These are phyloP conservation scores for Gossypium anomalum DNA, from an alignment of 345 rosid species.

Conservation along the genomic window DNA sequence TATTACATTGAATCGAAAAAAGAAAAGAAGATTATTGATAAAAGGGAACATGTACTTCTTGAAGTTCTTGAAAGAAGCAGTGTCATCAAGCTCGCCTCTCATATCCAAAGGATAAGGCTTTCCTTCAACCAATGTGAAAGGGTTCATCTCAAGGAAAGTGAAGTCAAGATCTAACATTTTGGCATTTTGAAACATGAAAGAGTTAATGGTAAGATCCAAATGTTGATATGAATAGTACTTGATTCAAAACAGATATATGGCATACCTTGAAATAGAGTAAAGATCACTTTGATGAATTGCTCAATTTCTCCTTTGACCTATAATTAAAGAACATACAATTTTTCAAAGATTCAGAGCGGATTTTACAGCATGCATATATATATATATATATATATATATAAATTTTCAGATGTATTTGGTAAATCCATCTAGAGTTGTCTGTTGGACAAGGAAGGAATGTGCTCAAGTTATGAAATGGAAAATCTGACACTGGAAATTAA, in stretches of 20 bases:
- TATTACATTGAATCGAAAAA: not conserved
- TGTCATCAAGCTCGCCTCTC: constrained; percentile 98
- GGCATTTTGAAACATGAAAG: constrained; percentile 12
- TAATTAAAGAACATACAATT: constrained; percentile 5
- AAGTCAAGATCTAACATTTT: constrained; percentile 67
- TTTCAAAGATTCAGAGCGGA: not conserved
- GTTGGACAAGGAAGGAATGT: not conserved
- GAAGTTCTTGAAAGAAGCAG: constrained; percentile 97
- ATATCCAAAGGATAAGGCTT: constrained; percentile 97
- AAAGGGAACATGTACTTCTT: constrained; percentile 52
- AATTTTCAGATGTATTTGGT: not conserved
- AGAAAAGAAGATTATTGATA: not conserved
- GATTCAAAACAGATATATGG: not conserved
- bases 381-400: not conserved
- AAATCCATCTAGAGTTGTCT: not conserved
- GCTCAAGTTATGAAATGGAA: constrained; percentile 4
- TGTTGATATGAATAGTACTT: not conserved
- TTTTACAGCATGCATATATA: not conserved
- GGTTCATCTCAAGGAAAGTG: constrained; percentile 98
- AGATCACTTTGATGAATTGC: constrained; percentile 64
- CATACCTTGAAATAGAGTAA: constrained; percentile 77
- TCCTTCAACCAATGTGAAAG: constrained; percentile 81
- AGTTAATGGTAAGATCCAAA: not conserved
- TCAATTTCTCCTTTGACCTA: constrained; percentile 68
- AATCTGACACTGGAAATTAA: not conserved